These are phyloP conservation scores for Naganishia cerealis DNA, from an alignment of 1,284 basidiomycete genomes.

Conservation along the genomic window DNA sequence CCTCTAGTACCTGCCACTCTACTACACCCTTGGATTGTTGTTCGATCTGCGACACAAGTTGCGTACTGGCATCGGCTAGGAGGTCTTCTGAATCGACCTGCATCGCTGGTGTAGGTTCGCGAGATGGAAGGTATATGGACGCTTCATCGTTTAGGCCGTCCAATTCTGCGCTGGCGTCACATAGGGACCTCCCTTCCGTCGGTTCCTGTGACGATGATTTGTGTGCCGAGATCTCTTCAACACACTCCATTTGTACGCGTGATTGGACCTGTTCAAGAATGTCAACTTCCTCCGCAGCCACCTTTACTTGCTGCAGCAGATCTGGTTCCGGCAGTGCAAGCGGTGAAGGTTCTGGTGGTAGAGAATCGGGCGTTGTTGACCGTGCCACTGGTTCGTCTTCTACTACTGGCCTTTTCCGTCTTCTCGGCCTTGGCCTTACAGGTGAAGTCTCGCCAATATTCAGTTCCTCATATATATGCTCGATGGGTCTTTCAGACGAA, in stretches of 20 bases:
- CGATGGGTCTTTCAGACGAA: neutral
- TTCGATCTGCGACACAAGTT: neutral
- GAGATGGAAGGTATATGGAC: neutral
- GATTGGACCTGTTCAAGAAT: neutral
- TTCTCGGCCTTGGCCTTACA: conserved; percentile 2
- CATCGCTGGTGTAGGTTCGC: neutral
- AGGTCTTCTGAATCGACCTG: neutral
- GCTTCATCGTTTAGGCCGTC: neutral
- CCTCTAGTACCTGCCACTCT: neutral
- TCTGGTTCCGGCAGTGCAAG: neutral
- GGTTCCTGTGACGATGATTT: neutral
- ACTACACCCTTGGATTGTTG: neutral
- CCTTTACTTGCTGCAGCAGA: neutral
- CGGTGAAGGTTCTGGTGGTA: neutral
- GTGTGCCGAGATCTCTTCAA: neutral
- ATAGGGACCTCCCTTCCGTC: neutral
- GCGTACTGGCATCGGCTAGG: neutral
- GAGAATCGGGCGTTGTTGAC: neutral
- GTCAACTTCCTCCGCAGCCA: neutral
- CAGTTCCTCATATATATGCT: neutral
- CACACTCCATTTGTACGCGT: neutral
- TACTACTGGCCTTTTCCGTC: neutral
- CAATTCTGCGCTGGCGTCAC: neutral
- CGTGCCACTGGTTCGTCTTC: neutral
- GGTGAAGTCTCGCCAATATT: neutral